A percentile compares a stretch with the other conserved stretches of the same genome.
phyloP scores from a whole-genome alignment of 2,329 filamentous ascomycete species.

The Trichophyton benhamiae region DNA sequence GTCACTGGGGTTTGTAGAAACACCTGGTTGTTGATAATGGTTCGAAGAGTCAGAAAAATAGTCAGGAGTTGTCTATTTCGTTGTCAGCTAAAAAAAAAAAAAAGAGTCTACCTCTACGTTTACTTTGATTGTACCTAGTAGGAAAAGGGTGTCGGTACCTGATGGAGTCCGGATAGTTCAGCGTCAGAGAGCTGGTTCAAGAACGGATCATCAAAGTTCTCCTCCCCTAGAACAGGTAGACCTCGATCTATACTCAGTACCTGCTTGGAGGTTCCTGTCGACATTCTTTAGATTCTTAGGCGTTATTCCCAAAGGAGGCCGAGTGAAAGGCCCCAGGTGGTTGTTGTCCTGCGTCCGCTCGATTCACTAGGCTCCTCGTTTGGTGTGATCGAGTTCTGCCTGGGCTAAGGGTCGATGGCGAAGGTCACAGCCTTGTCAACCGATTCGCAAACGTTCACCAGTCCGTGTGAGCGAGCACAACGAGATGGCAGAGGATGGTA shows the following conservation, averaged over 20 bases:
- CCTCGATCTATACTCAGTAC: not conserved
- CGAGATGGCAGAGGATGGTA: not conserved
- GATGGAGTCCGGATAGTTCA: not conserved
- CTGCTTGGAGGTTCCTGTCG: slow-evolving; percentile 1
- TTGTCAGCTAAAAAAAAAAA: not conserved
- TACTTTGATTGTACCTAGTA: not conserved
- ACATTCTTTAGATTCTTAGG: not conserved
- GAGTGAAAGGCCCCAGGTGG: not conserved
- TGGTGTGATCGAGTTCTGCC: not conserved
- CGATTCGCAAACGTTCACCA: not conserved
- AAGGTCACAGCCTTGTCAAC: not conserved
- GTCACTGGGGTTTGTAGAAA: slow-evolving; percentile 7
- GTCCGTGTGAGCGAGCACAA: not conserved
- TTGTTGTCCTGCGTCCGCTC: not conserved
- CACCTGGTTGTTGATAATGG: not conserved
- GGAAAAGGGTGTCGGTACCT: not conserved
- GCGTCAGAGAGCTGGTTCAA: slow-evolving; percentile 1
- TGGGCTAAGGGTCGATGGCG: not conserved
- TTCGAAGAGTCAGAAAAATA: not conserved
- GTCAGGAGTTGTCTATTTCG: not conserved
- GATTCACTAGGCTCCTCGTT: not conserved
- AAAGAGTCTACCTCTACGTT: not conserved
- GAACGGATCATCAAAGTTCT: slow-evolving; percentile 9
- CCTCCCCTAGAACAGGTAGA: slow-evolving; percentile 3
- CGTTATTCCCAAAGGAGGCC: not conserved